Evolutionary conservation across 1,284 basidiomycete species (phyloP).

Genomic region (Apiotrichum montevideense): DNA sequence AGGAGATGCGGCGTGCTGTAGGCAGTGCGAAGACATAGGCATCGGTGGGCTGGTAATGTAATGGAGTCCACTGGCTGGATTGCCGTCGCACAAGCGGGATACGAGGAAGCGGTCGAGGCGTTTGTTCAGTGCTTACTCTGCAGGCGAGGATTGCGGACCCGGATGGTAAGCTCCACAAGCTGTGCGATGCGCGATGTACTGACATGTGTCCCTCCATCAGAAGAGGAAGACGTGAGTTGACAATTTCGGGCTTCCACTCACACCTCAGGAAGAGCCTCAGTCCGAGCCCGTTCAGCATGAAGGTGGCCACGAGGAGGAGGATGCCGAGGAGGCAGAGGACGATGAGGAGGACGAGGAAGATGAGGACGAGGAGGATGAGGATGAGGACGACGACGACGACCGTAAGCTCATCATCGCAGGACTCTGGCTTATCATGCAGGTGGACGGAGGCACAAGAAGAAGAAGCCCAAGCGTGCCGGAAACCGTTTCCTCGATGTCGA

Average conservation of each 20-base stretch:
- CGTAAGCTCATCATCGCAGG: constrained; percentile 14
- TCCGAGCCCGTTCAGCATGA: constrained; percentile 10
- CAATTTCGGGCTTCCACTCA: neutral
- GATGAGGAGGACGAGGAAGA: constrained; percentile 27
- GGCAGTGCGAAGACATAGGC: too few species aligned
- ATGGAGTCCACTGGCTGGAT: too few species aligned
- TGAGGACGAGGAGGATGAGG: constrained; percentile 51
- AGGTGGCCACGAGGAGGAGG: constrained; percentile 36
- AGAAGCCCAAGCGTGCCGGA: constrained; percentile 48
- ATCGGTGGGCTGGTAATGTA: too few species aligned
- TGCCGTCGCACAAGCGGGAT: too few species aligned
- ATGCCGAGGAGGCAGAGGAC: constrained; percentile 38
- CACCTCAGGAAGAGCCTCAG: neutral
- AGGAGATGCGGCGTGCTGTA: too few species aligned
- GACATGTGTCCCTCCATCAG: neutral
- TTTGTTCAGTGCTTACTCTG: neutral
- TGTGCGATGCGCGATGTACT: neutral
- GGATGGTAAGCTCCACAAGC: constrained; percentile 25
- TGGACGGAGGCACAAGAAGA: constrained; percentile 38
- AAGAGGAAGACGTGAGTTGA: constrained; percentile 24
- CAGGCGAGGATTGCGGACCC: constrained; percentile 35
- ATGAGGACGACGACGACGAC: constrained; percentile 47
- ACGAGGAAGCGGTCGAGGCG: too few species aligned
- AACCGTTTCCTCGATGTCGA: constrained; percentile 92
- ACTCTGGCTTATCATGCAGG: neutral